These are phyloP conservation scores for Ceratorhiza oryzae-sativae DNA, from an alignment of 1,284 basidiomycete genomes.

Conservation along the genomic window DNA sequence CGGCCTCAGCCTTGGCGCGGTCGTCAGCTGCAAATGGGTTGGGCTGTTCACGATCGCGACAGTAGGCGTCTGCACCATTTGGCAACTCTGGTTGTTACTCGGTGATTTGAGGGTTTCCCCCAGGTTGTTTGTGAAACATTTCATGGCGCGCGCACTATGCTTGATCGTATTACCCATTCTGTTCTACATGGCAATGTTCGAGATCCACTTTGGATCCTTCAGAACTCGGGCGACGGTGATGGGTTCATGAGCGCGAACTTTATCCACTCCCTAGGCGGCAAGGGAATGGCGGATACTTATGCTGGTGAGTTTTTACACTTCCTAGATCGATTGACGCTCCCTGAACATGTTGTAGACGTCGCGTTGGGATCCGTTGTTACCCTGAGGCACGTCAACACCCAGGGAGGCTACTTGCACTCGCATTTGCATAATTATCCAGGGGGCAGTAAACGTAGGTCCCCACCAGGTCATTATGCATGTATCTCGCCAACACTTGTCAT, in stretches of 20 bases:
- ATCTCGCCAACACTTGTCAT: neutral
- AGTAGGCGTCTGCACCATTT: conserved; percentile 83
- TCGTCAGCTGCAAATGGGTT: conserved; percentile 97
- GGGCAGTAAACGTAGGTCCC: conserved; percentile 77
- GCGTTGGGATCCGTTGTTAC: conserved; percentile 84
- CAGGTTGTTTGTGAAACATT: conserved; percentile 80
- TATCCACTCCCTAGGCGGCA: conserved; percentile 93
- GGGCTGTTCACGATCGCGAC: conserved; percentile 99
- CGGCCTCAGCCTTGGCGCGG: conserved; percentile 89
- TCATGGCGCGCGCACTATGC: conserved; percentile 86
- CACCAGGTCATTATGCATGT: neutral
- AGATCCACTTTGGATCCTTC: conserved; percentile 91
- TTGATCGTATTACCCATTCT: conserved; percentile 83
- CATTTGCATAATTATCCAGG: conserved; percentile 88
- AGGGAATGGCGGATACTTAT: conserved; percentile 90
- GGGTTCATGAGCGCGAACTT: conserved; percentile 99
- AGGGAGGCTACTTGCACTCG: conserved; percentile 97
- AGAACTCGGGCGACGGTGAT: conserved; percentile 93
- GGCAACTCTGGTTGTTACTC: conserved; percentile 89
- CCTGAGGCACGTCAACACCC: conserved; percentile 92
- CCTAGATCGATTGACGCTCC: conserved; percentile 3
- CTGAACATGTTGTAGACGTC: conserved; percentile 64
- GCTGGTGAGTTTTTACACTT: conserved; percentile 64
- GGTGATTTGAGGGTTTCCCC: conserved; percentile 87
- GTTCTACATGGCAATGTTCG: conserved; percentile 97